phyloP scores from a whole-genome alignment of 306 rosid species.

The Pterocarpus macrocarpus region DNA sequence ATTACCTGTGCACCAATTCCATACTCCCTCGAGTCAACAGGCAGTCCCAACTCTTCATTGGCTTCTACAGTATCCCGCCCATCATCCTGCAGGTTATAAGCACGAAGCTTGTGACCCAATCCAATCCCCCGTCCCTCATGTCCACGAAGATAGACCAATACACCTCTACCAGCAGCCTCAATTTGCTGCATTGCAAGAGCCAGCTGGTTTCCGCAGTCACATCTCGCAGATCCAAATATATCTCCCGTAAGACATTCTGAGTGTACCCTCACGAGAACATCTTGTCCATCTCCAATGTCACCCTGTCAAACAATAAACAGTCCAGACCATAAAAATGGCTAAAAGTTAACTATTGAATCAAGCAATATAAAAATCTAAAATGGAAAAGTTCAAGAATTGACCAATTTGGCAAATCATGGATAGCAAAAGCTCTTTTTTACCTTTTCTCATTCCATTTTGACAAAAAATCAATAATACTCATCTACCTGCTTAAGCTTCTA shows the following conservation, averaged over 20 bases:
- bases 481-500: constrained; percentile 6
- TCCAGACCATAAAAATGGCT: constrained; percentile 25
- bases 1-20: constrained; percentile 97
- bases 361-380: constrained; percentile 16
- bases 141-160: constrained; percentile 90
- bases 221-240: constrained; percentile 93
- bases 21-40: constrained; percentile 95
- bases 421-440: not conserved
- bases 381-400: not conserved
- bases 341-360: constrained; percentile 1
- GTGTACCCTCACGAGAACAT: constrained; percentile 95
- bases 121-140: constrained; percentile 99
- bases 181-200: constrained; percentile 91
- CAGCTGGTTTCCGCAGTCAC: constrained; percentile 93
- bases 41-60: constrained; percentile 93
- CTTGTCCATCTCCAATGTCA: constrained; percentile 85
- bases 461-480: constrained; percentile 14
- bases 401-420: constrained; percentile 3
- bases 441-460: constrained; percentile 8
- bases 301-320: constrained; percentile 64
- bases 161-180: constrained; percentile 94
- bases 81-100: constrained; percentile 84
- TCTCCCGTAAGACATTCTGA: constrained; percentile 99
- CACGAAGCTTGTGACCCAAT: constrained; percentile 94
- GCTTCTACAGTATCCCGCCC: constrained; percentile 97